Percentiles rank a stretch among this genome's conserved stretches.
Evolutionary conservation across 31 red algal genomes (phyloP).

Genomic region (Asparagopsis taxiformis): DNA sequence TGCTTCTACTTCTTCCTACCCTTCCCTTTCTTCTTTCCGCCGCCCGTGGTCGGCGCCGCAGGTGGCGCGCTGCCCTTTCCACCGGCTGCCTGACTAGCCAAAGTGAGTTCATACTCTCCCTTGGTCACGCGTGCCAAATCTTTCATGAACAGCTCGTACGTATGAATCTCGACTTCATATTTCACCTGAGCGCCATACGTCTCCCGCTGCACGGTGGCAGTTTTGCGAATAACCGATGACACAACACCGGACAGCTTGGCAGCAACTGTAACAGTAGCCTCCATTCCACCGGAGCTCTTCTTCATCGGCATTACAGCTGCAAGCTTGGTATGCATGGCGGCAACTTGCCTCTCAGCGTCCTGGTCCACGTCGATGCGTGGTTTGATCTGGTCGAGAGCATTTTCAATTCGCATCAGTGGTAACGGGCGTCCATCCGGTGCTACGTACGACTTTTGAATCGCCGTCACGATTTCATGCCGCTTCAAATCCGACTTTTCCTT

Average conservation of each 20-base stretch:
- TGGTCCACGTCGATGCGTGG: constrained; percentile 68
- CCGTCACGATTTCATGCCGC: constrained; percentile 65
- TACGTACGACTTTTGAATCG: constrained; percentile 76
- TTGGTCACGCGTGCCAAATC: constrained; percentile 74
- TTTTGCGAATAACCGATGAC: constrained; percentile 36
- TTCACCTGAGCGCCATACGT: constrained; percentile 58
- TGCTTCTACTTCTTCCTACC: background rate
- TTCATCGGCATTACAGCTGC: constrained; percentile 77
- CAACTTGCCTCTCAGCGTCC: constrained; percentile 64
- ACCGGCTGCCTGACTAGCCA: constrained; percentile 20
- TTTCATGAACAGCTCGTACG: constrained; percentile 78
- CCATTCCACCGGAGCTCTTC: constrained; percentile 44
- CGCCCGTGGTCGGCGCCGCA: constrained; percentile 7
- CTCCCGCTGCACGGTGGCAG: constrained; percentile 66
- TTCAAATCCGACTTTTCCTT: constrained; percentile 72
- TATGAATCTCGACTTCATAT: constrained; percentile 68
- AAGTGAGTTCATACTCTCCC: constrained; percentile 76
- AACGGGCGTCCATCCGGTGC: constrained; percentile 49
- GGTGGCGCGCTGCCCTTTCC: background rate
- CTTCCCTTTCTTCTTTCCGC: constrained; percentile 44
- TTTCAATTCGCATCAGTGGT: constrained; percentile 72
- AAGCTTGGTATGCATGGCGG: constrained; percentile 46
- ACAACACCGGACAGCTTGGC: constrained; percentile 50
- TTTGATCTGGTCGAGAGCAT: constrained; percentile 65
- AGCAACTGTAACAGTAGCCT: constrained; percentile 68